These are phyloP conservation scores for Anastatica hierochuntica DNA, from an alignment of 345 rosid species.

Conservation along the genomic window DNA sequence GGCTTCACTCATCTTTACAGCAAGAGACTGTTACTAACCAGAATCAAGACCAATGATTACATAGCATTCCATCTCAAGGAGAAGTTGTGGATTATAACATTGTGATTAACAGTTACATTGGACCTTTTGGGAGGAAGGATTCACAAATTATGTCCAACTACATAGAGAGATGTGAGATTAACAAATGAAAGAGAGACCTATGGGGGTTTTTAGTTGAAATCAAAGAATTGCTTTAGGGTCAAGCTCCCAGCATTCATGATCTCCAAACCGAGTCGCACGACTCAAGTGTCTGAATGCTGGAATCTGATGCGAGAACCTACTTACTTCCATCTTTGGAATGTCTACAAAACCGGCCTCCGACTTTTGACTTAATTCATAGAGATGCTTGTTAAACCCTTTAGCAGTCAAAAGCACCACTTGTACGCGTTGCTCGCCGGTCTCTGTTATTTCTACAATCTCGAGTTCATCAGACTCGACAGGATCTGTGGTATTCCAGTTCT, in stretches of 20 bases:
- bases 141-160: neutral
- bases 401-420: constrained; percentile 24
- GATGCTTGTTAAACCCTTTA: constrained; percentile 5
- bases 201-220: neutral
- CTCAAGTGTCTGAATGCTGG: constrained; percentile 28
- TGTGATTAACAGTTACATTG: no score
- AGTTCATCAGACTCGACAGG: constrained; percentile 23
- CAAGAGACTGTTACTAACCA: no score
- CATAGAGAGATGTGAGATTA: neutral
- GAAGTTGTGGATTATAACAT: no score
- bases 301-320: constrained; percentile 52
- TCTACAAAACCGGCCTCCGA: constrained; percentile 19
- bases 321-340: constrained; percentile 23
- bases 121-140: no score
- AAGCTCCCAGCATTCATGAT: constrained; percentile 31
- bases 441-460: constrained; percentile 42
- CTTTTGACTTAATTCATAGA: constrained; percentile 33
- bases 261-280: constrained; percentile 2
- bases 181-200: neutral
- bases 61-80: no score
- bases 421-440: constrained; percentile 15
- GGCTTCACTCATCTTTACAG: no score
- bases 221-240: constrained; percentile 34
- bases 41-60: no score
- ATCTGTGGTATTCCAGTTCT: constrained; percentile 16